Percentiles rank a stretch among this genome's conserved stretches.
These are phyloP conservation scores for Claviceps paspali DNA, from an alignment of 2,329 filamentous ascomycete species.

Conservation along the genomic window DNA sequence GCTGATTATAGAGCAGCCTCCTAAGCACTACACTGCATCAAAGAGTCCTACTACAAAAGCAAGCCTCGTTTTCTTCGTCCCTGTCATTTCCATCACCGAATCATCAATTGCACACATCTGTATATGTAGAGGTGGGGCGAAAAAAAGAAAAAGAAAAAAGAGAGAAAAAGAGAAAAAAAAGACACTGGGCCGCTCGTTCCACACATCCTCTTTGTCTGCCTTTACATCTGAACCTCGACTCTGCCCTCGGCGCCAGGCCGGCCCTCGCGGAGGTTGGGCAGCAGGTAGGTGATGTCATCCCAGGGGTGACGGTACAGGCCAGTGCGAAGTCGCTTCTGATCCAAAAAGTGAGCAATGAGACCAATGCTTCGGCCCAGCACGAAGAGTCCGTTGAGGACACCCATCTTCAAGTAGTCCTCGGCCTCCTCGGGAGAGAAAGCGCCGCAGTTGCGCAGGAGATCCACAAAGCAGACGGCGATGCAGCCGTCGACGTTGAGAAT, in stretches of 20 bases:
- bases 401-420: slow-evolving; percentile 98
- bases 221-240: slow-evolving; percentile 73
- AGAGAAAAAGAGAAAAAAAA: slow-evolving; percentile 7
- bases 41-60: slow-evolving; percentile 6
- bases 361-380: slow-evolving; percentile 93
- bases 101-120: slow-evolving; percentile 18
- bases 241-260: slow-evolving; percentile 65
- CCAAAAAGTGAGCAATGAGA: slow-evolving; percentile 98
- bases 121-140: too few relatives aligned
- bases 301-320: slow-evolving; percentile 98
- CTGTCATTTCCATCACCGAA: slow-evolving; percentile 11
- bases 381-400: slow-evolving; percentile 98
- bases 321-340: slow-evolving; percentile 98
- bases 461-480: slow-evolving; percentile 97
- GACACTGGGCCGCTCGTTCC: slow-evolving; percentile 12
- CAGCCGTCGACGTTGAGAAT: slow-evolving; percentile 98
- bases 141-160: background rate
- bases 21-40: slow-evolving; percentile 19
- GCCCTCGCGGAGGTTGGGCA: slow-evolving; percentile 61
- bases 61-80: background rate
- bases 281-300: slow-evolving; percentile 94
- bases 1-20: slow-evolving; percentile 12
- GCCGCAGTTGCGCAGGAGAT: slow-evolving; percentile 92
- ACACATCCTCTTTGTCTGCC: slow-evolving; percentile 1
- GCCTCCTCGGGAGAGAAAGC: slow-evolving; percentile 93